Conservation (phyloP, 1,284 basidiomycete genomes). For the Moesziomyces sp. region DNA sequence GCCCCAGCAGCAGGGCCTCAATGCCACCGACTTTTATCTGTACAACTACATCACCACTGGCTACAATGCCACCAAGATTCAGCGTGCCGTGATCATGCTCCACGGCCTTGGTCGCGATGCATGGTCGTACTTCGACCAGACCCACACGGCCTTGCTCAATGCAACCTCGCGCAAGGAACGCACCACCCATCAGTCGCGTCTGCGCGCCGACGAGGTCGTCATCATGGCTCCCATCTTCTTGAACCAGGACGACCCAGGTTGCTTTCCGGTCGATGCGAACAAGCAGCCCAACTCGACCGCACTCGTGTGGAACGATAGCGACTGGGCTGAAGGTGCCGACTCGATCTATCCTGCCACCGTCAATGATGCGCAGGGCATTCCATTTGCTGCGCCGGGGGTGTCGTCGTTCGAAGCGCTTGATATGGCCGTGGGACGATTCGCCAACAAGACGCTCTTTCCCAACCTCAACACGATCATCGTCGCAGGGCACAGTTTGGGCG, state of each 20-base stretch:
- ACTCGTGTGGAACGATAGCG: constrained; percentile 33
- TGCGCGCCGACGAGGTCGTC: constrained; percentile 44
- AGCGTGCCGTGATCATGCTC: constrained; percentile 48
- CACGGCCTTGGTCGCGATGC: constrained; percentile 55
- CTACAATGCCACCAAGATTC: constrained; percentile 34
- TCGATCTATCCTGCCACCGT: constrained; percentile 29
- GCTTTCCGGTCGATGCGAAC: constrained; percentile 33
- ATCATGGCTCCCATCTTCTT: constrained; percentile 55
- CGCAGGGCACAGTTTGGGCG: constrained; percentile 49
- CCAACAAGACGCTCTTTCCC: constrained; percentile 43
- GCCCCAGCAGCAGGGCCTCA: constrained; percentile 18
- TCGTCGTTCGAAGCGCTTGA: constrained; percentile 52
- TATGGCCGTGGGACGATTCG: constrained; percentile 31
- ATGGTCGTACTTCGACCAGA: constrained; percentile 50
- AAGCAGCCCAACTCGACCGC: constrained; percentile 26
- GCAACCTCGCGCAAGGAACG: constrained; percentile 40
- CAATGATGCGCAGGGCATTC: constrained; percentile 14
- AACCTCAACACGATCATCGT: constrained; percentile 52
- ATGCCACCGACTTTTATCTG: constrained; percentile 28
- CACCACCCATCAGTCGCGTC: constrained; percentile 10
- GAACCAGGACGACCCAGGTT: constrained; percentile 44
- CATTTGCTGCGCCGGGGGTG: constrained; percentile 25
- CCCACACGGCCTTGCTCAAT: constrained; percentile 39
- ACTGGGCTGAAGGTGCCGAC: constrained; percentile 51
- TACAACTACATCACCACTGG: constrained; percentile 48